These are phyloP conservation scores for Diaporthe vaccinii DNA, from an alignment of 2,329 filamentous ascomycete species.

Conservation along the genomic window DNA sequence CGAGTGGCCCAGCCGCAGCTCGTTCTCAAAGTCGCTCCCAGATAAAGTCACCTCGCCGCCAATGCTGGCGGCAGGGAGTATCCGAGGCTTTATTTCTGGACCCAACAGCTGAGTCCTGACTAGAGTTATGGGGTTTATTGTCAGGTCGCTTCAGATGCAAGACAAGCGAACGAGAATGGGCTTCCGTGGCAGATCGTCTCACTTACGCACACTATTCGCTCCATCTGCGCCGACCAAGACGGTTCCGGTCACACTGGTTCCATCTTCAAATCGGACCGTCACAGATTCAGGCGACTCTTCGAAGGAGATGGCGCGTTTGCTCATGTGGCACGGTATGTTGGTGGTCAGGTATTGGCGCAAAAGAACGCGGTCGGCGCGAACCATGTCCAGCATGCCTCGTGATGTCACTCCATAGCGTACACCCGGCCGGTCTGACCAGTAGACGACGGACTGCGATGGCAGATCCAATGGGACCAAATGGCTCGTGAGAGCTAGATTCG, in stretches of 20 bases:
- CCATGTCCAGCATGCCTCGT: background rate
- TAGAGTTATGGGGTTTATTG: background rate
- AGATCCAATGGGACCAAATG: background rate
- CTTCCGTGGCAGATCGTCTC: background rate
- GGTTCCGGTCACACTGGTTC: slow-evolving; percentile 2
- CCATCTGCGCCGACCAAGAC: slow-evolving; percentile 1
- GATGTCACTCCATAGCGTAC: background rate
- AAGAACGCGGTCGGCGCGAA: background rate
- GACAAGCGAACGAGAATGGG: too few species aligned
- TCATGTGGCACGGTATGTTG: slow-evolving; percentile 3
- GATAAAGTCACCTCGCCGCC: background rate
- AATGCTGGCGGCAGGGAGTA: background rate
- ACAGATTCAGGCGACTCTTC: background rate
- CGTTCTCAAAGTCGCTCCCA: slow-evolving; percentile 7
- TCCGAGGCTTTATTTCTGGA: background rate
- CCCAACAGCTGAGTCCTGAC: background rate
- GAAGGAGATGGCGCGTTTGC: background rate
- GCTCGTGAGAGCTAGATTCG: background rate
- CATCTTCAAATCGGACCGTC: slow-evolving; percentile 3
- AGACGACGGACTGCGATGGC: background rate
- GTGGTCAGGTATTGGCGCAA: background rate
- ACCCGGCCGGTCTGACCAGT: background rate
- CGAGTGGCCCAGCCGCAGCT: slow-evolving; percentile 4
- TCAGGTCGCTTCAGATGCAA: background rate
- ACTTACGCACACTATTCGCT: background rate